These are phyloP conservation scores for Orbilia oligospora DNA, from an alignment of 2,329 filamentous ascomycete genomes.

Conservation along the genomic window DNA sequence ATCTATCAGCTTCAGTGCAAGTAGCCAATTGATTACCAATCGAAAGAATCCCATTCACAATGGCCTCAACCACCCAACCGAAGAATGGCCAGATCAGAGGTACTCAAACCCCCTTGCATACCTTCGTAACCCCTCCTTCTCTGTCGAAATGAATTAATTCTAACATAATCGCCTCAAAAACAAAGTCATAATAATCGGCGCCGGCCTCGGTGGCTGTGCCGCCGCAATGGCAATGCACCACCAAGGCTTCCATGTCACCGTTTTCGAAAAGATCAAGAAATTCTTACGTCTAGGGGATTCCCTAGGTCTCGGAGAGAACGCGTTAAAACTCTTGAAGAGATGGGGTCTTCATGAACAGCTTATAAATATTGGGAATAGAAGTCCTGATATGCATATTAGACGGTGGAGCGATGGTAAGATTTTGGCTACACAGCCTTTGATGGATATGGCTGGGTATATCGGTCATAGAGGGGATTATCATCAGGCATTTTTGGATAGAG, in stretches of 20 bases:
- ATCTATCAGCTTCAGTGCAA: not conserved
- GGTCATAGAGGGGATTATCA: conserved; percentile 70
- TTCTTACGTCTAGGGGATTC: conserved; percentile 70
- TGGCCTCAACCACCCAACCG: conserved; percentile 25
- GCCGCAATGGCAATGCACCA: conserved; percentile 70
- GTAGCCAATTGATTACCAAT: not conserved
- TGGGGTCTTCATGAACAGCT: conserved; percentile 69
- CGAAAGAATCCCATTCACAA: not conserved
- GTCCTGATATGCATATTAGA: conserved; percentile 70
- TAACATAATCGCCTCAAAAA: not conserved
- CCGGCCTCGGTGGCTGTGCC: conserved; percentile 70
- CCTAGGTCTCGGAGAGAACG: conserved; percentile 70
- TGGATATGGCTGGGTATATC: conserved; percentile 71
- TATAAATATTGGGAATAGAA: conserved; percentile 70
- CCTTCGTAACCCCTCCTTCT: too few relatives aligned
- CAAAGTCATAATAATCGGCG: conserved; percentile 70
- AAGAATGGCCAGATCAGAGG: conserved; percentile 36
- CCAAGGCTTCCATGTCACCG: conserved; percentile 68
- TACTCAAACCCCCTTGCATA: not conserved
- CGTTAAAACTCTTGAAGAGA: conserved; percentile 68
- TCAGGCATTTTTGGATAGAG: conserved; percentile 67
- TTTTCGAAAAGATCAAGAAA: conserved; percentile 69
- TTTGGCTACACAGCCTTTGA: conserved; percentile 69
- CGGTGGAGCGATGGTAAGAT: conserved; percentile 70
- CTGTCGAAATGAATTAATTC: not conserved